Base-by-base conservation (phyloP, 2,329 filamentous ascomycete genomes). In the Ophiostoma sp. region DNA sequence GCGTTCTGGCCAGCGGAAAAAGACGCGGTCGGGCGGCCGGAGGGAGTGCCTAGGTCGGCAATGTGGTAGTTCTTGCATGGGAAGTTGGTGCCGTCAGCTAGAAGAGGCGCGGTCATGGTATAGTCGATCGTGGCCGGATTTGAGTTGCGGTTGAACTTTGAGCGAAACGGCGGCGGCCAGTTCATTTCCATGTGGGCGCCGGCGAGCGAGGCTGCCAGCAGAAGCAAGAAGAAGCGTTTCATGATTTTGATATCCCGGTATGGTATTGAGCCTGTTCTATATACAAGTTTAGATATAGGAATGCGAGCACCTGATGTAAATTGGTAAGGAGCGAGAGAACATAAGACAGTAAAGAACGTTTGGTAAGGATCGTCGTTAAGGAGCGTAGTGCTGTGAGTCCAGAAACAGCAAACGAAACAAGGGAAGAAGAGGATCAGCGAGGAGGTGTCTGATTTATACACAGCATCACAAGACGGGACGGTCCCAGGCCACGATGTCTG, bases 1-100 rank as follows among this genome's bases (percentile, higher is more conserved):
- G 91, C 88, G 52, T 57, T 57, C 23, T 57, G 23, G 23, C 10
- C 8, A 7, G 23, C 23, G 2, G 23, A 11, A 27, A 57, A 57
- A 15, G 52, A 57, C 52, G 20, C 52, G 8, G 52, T 57, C n/a
- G 52, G 52, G 4, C 52, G 11, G 4, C 52, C n/a, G 1, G 52
- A 27, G 23, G 52, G 10, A 15, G 52, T 5, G 23, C 52, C 52
- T 23, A 57, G 52, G 52, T 27, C 52, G 23, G 52, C 23, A 27
- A 57, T 57, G 10, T 57, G 23, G n/a, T 27, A 23, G 23, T 57
- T 27, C 13, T 57, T 57, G 23, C 52, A 27, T 10, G n/a, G n/a
- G 4, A 27, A 57, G 4, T 57, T 57, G 52, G 52, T 57, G 10
- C 52, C 52, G 3, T 57, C 52, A 0, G 52, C 23, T n/a, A 57